These are phyloP conservation scores for Suillus tomentosus DNA, from an alignment of 768 basidiomycete genomes.

Conservation along the genomic window DNA sequence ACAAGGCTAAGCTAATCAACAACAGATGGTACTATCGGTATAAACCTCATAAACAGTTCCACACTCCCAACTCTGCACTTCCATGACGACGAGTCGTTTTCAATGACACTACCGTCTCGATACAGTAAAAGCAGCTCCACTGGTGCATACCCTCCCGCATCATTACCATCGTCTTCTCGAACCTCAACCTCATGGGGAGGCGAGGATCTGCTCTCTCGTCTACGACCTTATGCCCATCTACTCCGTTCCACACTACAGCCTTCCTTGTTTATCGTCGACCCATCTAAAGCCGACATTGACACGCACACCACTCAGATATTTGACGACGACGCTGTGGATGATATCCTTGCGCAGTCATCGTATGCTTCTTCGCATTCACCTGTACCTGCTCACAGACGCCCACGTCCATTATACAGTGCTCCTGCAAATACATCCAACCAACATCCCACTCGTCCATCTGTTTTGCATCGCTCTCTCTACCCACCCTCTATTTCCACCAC, in stretches of 20 bases:
- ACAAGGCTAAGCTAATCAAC: slow-evolving; percentile 1
- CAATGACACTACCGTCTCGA: slow-evolving; percentile 55
- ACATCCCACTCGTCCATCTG: slow-evolving; percentile 69
- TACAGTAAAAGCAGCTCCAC: slow-evolving; percentile 39
- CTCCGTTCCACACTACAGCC: slow-evolving; percentile 86
- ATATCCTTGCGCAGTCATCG: slow-evolving; percentile 80
- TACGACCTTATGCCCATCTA: slow-evolving; percentile 77
- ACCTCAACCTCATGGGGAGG: slow-evolving; percentile 76
- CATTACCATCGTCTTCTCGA: slow-evolving; percentile 45
- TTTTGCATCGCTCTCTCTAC: slow-evolving; percentile 76
- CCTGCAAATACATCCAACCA: slow-evolving; percentile 42
- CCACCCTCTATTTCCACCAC: slow-evolving; percentile 53
- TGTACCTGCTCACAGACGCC: slow-evolving; percentile 80
- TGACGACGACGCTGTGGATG: slow-evolving; percentile 84
- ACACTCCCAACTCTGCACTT: slow-evolving; percentile 91
- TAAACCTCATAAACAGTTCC: slow-evolving; percentile 85
- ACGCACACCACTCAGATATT: slow-evolving; percentile 85
- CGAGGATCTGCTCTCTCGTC: slow-evolving; percentile 77
- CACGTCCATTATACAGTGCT: slow-evolving; percentile 55
- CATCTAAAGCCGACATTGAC: slow-evolving; percentile 90
- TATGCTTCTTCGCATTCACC: slow-evolving; percentile 79
- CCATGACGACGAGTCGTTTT: slow-evolving; percentile 95
- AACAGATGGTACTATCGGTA: slow-evolving; percentile 82
- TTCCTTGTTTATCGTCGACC: slow-evolving; percentile 87
- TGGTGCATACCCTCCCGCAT: slow-evolving; percentile 65